A percentile compares a stretch with the other conserved stretches of the same genome.
phyloP scores from a whole-genome alignment of 2,329 filamentous ascomycete species.

The Fonsecaea monophora region DNA sequence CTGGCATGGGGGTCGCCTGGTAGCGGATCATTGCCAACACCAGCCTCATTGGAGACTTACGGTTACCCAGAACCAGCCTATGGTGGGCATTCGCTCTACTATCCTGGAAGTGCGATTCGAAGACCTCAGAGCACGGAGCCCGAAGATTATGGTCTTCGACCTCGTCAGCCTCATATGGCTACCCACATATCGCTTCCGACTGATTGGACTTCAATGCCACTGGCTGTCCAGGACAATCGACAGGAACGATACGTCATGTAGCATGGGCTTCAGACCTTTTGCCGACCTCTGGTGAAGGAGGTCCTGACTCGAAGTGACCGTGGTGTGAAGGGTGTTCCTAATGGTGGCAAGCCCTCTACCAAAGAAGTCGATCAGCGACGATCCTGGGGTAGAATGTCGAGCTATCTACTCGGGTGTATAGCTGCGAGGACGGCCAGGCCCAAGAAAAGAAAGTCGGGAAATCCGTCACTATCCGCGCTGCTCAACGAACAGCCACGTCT shows the following conservation, averaged over 20 bases:
- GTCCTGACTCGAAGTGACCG: neutral
- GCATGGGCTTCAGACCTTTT: neutral
- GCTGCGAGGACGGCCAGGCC: neutral
- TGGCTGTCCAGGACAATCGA: slow-evolving; percentile 36
- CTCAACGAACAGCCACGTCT: neutral
- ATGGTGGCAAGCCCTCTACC: neutral
- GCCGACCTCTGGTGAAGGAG: neutral
- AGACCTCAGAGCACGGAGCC: slow-evolving; percentile 79
- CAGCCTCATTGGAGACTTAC: slow-evolving; percentile 76
- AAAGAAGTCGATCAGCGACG: neutral
- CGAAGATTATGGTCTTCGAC: slow-evolving; percentile 68
- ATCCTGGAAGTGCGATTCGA: slow-evolving; percentile 71
- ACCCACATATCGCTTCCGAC: slow-evolving; percentile 33
- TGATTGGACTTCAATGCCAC: slow-evolving; percentile 37
- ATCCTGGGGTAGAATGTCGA: neutral
- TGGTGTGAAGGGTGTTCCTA: neutral
- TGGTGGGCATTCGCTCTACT: slow-evolving; percentile 72
- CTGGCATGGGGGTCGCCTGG: slow-evolving; percentile 87
- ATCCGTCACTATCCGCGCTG: neutral
- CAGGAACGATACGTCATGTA: slow-evolving; percentile 38
- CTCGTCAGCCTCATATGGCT: slow-evolving; percentile 42
- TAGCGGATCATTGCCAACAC: slow-evolving; percentile 74
- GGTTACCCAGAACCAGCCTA: slow-evolving; percentile 78
- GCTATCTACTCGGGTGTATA: neutral
- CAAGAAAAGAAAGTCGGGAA: neutral